phyloP scores from a whole-genome alignment of 169 alveolate genomes.

The Babesia ovis region DNA sequence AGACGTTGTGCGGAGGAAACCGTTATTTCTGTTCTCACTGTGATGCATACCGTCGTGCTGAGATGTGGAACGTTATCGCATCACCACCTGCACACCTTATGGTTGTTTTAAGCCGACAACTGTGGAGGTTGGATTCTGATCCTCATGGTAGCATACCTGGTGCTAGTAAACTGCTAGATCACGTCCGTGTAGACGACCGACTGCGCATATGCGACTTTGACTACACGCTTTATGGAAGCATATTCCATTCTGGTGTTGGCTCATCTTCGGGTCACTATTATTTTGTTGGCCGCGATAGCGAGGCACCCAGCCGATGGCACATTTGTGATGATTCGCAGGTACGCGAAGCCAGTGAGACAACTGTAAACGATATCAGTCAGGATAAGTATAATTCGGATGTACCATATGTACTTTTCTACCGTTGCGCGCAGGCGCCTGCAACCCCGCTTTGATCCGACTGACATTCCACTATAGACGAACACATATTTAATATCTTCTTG shows the following conservation, averaged over 20 bases:
- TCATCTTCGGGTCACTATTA: conserved; percentile 83
- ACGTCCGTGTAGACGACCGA: conserved; percentile 60
- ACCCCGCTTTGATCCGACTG: conserved; percentile 27
- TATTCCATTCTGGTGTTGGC: conserved; percentile 76
- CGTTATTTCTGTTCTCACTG: conserved; percentile 75
- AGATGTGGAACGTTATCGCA: conserved; percentile 77
- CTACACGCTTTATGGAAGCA: conserved; percentile 78
- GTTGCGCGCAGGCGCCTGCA: conserved; percentile 78
- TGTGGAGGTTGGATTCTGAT: conserved; percentile 39
- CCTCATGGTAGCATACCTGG: not conserved
- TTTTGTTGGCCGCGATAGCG: conserved; percentile 80
- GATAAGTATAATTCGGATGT: conserved; percentile 71
- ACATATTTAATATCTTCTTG: too few relatives aligned
- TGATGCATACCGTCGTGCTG: conserved; percentile 73
- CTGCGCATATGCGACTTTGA: conserved; percentile 70
- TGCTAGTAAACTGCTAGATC: conserved; percentile 66
- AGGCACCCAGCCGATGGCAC: conserved; percentile 66
- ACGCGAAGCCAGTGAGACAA: conserved; percentile 34
- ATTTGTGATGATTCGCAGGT: conserved; percentile 72
- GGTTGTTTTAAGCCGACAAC: conserved; percentile 72
- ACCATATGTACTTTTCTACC: conserved; percentile 76
- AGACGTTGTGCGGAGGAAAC: conserved; percentile 76
- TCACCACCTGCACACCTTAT: conserved; percentile 84
- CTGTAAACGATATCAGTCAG: conserved; percentile 63
- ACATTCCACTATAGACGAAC: not conserved